Evolutionary conservation across 2,329 filamentous ascomycete genomes (phyloP).

Genomic region (Graphilbum sp.): DNA sequence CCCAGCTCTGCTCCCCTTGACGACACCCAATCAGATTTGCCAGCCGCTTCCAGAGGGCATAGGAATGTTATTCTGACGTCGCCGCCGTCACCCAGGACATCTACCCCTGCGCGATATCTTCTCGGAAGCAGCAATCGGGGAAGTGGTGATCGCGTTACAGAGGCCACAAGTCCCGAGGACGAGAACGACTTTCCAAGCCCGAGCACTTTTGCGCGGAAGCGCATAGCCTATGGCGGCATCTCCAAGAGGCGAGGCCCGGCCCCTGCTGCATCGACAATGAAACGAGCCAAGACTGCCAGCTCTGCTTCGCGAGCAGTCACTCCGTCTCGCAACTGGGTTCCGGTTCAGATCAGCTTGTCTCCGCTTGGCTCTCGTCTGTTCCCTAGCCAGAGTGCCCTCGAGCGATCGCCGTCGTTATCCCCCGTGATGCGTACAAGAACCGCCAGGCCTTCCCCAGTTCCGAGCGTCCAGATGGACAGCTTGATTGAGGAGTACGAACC

Average conservation of each 20-base stretch:
- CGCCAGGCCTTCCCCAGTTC: not conserved
- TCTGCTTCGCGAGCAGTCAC: not conserved
- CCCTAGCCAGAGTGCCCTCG: not conserved
- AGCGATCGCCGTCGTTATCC: not conserved
- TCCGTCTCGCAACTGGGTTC: conserved; percentile 3
- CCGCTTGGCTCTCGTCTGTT: not conserved
- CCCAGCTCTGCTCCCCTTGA: not conserved
- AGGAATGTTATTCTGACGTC: not conserved
- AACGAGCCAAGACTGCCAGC: conserved; percentile 3
- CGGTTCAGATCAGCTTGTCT: conserved; percentile 6
- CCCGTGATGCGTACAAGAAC: not conserved
- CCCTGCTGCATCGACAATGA: not conserved
- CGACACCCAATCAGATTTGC: conserved; percentile 3
- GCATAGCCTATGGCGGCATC: not conserved
- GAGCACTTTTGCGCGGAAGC: conserved; percentile 6
- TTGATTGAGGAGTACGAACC: not conserved
- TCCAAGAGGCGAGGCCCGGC: conserved; percentile 7
- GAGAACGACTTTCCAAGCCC: conserved; percentile 16
- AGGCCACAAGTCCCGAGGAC: conserved; percentile 15
- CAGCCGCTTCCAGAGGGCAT: not conserved
- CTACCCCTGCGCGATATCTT: conserved; percentile 9
- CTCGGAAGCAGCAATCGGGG: conserved; percentile 14
- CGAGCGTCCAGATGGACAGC: not conserved
- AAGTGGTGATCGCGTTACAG: conserved; percentile 14
- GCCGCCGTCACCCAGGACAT: conserved; percentile 15